These are phyloP conservation scores for Suillus placidus DNA, from an alignment of 768 basidiomycete species.

Conservation along the genomic window DNA sequence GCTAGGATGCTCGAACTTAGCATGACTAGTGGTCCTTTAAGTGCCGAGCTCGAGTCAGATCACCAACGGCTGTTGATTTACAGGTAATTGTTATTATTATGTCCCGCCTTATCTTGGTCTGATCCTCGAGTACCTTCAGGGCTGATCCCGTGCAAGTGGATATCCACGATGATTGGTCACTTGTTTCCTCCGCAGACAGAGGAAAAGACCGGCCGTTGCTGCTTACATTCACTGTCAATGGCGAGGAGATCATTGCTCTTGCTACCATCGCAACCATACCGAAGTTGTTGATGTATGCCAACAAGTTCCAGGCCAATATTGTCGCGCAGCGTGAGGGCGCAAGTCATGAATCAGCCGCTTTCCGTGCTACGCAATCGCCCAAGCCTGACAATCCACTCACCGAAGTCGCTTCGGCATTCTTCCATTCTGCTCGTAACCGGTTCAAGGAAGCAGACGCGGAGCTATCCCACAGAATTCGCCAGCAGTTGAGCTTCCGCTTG, in stretches of 20 bases:
- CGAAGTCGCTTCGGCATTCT: constrained; percentile 84
- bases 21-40: constrained; percentile 72
- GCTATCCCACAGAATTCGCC: constrained; percentile 63
- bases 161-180: constrained; percentile 83
- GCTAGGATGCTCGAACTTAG: constrained; percentile 70
- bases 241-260: constrained; percentile 66
- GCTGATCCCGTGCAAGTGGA: constrained; percentile 77
- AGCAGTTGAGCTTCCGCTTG: constrained; percentile 74
- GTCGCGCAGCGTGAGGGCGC: constrained; percentile 76
- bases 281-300: constrained; percentile 70
- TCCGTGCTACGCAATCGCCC: constrained; percentile 69
- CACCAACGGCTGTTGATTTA: constrained; percentile 75
- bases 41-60: constrained; percentile 73
- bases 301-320: constrained; percentile 75
- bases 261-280: constrained; percentile 79
- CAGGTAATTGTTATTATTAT: constrained; percentile 49
- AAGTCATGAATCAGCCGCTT: constrained; percentile 75
- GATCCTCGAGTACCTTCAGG: constrained; percentile 38
- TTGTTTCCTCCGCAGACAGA: constrained; percentile 41
- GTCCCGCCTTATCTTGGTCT: background rate
- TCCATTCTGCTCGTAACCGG: constrained; percentile 69
- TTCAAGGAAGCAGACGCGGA: constrained; percentile 68
- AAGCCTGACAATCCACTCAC: constrained; percentile 81
- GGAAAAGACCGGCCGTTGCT: constrained; percentile 55
- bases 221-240: constrained; percentile 75